These are phyloP conservation scores for Termitomyces sp. DNA, from an alignment of 768 basidiomycete genomes.

Conservation along the genomic window DNA sequence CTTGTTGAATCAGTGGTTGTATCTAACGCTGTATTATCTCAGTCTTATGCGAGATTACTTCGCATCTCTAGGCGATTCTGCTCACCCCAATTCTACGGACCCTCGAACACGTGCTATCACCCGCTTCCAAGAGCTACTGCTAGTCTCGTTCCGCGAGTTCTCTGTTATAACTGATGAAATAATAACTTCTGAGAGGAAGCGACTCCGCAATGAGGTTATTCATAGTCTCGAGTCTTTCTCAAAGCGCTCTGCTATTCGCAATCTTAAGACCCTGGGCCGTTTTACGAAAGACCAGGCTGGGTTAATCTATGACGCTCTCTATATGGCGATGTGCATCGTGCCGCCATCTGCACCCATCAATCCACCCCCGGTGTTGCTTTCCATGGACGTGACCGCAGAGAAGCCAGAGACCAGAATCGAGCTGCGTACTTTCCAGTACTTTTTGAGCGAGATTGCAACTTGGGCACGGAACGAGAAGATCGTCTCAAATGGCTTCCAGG, in stretches of 20 bases:
- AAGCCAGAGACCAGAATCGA: constrained; percentile 89
- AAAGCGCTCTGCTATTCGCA: constrained; percentile 86
- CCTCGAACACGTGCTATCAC: constrained; percentile 91
- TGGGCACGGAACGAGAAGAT: constrained; percentile 96
- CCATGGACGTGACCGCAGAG: constrained; percentile 61
- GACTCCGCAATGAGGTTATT: constrained; percentile 85
- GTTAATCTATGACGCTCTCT: constrained; percentile 87
- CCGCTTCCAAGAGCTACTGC: constrained; percentile 93
- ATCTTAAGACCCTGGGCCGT: constrained; percentile 70
- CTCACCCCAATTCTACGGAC: constrained; percentile 85
- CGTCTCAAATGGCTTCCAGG: constrained; percentile 89
- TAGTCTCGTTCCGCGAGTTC: constrained; percentile 97
- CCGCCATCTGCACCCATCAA: constrained; percentile 56
- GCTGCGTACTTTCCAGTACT: constrained; percentile 78
- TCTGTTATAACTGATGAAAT: constrained; percentile 94
- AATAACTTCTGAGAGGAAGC: constrained; percentile 79
- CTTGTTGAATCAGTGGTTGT: neutral
- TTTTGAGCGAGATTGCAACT: constrained; percentile 87
- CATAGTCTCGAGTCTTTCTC: constrained; percentile 92
- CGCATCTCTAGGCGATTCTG: constrained; percentile 86
- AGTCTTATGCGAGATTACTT: constrained; percentile 95
- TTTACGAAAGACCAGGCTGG: constrained; percentile 88
- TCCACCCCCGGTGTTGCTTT: constrained; percentile 47
- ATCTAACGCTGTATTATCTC: neutral
- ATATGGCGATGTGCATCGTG: constrained; percentile 74